A percentile compares a stretch with the other conserved stretches of the same genome.
phyloP scores from a whole-genome alignment of 345 rosid genomes.

The Hibiscus tridactylites region DNA sequence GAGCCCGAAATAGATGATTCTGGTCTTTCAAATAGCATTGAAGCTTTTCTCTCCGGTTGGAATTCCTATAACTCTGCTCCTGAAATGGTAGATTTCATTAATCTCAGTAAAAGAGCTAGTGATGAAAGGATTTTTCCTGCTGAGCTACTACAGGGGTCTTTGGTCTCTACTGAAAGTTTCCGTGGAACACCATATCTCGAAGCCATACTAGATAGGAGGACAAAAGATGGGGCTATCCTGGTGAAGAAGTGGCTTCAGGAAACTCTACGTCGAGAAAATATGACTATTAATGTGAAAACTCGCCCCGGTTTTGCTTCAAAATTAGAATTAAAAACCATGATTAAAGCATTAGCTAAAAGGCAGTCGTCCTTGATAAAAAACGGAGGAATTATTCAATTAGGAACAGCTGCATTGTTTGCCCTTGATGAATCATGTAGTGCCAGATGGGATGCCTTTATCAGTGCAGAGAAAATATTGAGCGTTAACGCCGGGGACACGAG shows the following conservation, averaged over 20 bases:
- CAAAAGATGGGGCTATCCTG: constrained; percentile 75
- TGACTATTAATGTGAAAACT: constrained; percentile 43
- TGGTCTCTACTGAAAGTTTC: constrained; percentile 58
- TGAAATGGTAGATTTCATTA: constrained; percentile 24
- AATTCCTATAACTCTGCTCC: constrained; percentile 34
- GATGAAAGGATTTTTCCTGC: constrained; percentile 25
- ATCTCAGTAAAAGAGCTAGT: constrained; percentile 21
- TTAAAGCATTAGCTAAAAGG: constrained; percentile 51
- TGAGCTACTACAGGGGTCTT: constrained; percentile 58
- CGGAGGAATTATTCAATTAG: constrained; percentile 82
- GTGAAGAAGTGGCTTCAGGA: constrained; percentile 96
- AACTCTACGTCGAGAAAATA: constrained; percentile 58
- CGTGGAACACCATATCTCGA: constrained; percentile 81
- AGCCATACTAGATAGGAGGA: constrained; percentile 75
- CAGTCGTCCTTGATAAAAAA: constrained; percentile 57
- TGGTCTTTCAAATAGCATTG: constrained; percentile 43
- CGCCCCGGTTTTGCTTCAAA: constrained; percentile 63
- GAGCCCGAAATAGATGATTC: constrained; percentile 30
- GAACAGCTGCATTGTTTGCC: constrained; percentile 54
- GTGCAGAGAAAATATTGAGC: constrained; percentile 81
- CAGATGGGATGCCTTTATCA: constrained; percentile 79
- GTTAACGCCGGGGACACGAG: constrained; percentile 88
- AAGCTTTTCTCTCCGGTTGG: constrained; percentile 76
- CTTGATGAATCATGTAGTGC: constrained; percentile 60
- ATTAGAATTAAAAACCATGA: constrained; percentile 62